phyloP scores from a whole-genome alignment of 2,329 filamentous ascomycete genomes.

The Aspergillus ustus region DNA sequence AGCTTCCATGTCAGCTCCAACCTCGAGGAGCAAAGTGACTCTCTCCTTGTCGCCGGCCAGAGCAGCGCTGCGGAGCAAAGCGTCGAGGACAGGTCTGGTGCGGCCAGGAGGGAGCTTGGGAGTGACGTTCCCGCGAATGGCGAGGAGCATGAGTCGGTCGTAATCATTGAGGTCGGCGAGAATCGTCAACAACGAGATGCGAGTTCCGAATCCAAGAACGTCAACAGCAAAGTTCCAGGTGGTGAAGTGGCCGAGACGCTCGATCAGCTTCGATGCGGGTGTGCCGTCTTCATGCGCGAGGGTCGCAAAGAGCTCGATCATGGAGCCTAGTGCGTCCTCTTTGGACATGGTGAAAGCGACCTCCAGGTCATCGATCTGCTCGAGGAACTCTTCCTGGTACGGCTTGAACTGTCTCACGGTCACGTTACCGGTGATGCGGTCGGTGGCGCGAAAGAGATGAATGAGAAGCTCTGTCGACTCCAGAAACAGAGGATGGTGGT shows the following conservation, averaged over 20 bases:
- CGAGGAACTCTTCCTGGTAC: neutral
- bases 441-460: neutral
- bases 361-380: neutral
- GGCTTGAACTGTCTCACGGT: neutral
- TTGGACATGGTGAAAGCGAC: neutral
- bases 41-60: neutral
- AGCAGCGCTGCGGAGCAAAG: neutral
- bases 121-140: neutral
- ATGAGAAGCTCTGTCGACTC: neutral
- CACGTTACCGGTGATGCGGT: neutral
- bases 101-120: neutral
- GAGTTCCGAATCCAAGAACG: neutral
- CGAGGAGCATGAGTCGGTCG: neutral
- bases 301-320: neutral
- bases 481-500: neutral
- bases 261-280: neutral
- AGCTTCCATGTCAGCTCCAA: neutral
- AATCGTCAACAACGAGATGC: neutral
- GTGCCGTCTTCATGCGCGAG: neutral
- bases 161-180: neutral
- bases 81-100: neutral
- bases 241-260: neutral
- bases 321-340: neutral
- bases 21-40: neutral
- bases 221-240: neutral